Percentiles rank a stretch among this genome's conserved stretches.
These are phyloP conservation scores for Sporothrix protearum DNA, from an alignment of 2,329 filamentous ascomycete species.

Conservation along the genomic window DNA sequence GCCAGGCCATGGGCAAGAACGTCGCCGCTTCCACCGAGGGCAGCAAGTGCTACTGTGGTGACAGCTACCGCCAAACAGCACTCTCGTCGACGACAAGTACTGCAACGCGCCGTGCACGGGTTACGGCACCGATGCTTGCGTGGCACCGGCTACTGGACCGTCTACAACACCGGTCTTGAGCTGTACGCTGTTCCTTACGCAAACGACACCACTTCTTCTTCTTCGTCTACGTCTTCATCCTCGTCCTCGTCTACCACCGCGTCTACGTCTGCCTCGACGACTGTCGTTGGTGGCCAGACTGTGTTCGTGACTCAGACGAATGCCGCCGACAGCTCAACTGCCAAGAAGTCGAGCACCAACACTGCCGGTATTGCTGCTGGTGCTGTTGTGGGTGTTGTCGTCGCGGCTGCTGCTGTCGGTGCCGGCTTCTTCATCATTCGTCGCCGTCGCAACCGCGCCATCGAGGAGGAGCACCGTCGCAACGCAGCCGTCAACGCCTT, in stretches of 20 bases:
- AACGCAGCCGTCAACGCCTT: constrained; percentile 77
- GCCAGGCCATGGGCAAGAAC: constrained; percentile 43
- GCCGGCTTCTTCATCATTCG: constrained; percentile 72
- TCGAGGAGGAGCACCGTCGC: constrained; percentile 80
- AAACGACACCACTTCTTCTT: constrained; percentile 29
- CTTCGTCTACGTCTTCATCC: too few species aligned
- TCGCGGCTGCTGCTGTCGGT: constrained; percentile 60
- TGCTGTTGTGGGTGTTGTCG: constrained; percentile 79
- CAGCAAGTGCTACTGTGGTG: constrained; percentile 69
- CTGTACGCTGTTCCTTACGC: constrained; percentile 39
- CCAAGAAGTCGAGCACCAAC: constrained; percentile 44
- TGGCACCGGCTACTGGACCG: constrained; percentile 47
- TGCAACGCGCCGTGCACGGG: constrained; percentile 67
- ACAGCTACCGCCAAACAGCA: constrained; percentile 55
- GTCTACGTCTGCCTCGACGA: constrained; percentile 25
- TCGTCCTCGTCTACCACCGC: constrained; percentile 18
- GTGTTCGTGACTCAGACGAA: constrained; percentile 32
- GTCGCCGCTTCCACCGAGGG: constrained; percentile 63
- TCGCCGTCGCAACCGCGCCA: constrained; percentile 68
- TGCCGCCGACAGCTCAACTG: constrained; percentile 30
- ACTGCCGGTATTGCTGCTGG: constrained; percentile 84
- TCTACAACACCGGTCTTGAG: constrained; percentile 51
- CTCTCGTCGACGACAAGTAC: constrained; percentile 52
- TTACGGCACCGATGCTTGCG: constrained; percentile 61
- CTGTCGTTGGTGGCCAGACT: constrained; percentile 26